phyloP scores from a whole-genome alignment of 2,329 filamentous ascomycete species.

The Didymella lethalis region DNA sequence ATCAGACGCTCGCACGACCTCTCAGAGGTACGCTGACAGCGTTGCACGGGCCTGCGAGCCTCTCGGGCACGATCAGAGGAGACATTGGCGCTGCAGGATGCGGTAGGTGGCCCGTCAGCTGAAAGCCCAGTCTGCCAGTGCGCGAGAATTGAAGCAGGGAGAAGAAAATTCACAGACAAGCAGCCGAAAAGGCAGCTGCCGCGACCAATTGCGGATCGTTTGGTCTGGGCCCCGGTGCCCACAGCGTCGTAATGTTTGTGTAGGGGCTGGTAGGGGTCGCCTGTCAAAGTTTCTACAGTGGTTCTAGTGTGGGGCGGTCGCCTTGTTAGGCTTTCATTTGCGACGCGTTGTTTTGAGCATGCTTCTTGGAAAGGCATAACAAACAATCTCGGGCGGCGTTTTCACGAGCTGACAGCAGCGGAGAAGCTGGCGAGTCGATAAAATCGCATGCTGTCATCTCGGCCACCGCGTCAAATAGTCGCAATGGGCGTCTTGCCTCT shows the following conservation, averaged over 20 bases:
- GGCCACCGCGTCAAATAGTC: constrained; percentile 16
- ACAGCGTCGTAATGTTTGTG: constrained; percentile 29
- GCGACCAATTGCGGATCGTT: constrained; percentile 33
- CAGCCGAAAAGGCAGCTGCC: constrained; percentile 15
- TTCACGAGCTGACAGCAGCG: constrained; percentile 18
- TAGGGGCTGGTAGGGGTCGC: constrained; percentile 33
- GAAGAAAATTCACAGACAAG: constrained; percentile 24
- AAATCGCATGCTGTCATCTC: constrained; percentile 15
- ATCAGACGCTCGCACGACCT: constrained; percentile 39
- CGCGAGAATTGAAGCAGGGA: constrained; percentile 24
- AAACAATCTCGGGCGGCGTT: constrained; percentile 27
- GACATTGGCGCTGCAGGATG: constrained; percentile 39
- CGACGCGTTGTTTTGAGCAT: constrained; percentile 48
- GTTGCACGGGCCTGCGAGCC: constrained; percentile 25
- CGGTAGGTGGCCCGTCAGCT: constrained; percentile 32
- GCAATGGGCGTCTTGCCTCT: constrained; percentile 7
- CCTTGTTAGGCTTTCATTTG: constrained; percentile 45
- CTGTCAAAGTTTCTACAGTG: constrained; percentile 35
- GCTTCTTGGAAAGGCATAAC: constrained; percentile 36
- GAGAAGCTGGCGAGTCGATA: constrained; percentile 9
- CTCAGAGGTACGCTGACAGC: constrained; percentile 34
- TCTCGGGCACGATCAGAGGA: constrained; percentile 30
- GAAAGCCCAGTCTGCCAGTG: constrained; percentile 25
- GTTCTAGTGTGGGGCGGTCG: constrained; percentile 31
- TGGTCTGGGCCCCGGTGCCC: constrained; percentile 24